These are phyloP conservation scores for Phytophthora aleatoria DNA, from an alignment of 352 stramenopile genomes.

Conservation along the genomic window DNA sequence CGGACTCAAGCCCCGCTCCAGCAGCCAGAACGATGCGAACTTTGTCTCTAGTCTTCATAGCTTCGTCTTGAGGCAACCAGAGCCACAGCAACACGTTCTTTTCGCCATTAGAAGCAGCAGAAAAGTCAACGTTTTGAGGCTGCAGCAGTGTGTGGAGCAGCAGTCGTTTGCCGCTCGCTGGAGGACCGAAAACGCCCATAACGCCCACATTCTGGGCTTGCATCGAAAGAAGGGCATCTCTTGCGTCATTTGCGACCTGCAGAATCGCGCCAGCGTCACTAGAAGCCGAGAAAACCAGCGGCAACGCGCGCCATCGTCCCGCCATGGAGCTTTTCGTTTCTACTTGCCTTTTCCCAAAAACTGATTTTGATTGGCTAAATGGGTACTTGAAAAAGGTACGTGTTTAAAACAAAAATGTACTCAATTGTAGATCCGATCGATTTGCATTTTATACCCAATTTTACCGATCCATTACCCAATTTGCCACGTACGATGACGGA, in stretches of 20 bases:
- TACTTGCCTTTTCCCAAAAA: constrained; percentile 16
- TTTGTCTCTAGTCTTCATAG: constrained; percentile 2
- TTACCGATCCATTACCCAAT: constrained; percentile 11
- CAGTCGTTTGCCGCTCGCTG: constrained; percentile 46
- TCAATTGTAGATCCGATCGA: no score
- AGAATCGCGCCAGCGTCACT: not conserved
- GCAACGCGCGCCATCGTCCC: constrained; percentile 46
- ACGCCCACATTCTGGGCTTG: constrained; percentile 36
- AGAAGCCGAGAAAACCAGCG: constrained; percentile 35
- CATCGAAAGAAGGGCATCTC: constrained; percentile 29
- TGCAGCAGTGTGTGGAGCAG: constrained; percentile 53
- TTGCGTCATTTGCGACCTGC: constrained; percentile 26
- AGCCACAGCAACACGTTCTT: constrained; percentile 54
- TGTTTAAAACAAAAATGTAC: not conserved
- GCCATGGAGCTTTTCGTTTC: constrained; percentile 11
- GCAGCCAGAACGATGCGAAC: constrained; percentile 30
- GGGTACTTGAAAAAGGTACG: constrained; percentile 6
- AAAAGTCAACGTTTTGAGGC: constrained; percentile 33
- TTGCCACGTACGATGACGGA: constrained; percentile 10
- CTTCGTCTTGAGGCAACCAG: constrained; percentile 27
- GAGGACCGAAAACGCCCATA: constrained; percentile 49
- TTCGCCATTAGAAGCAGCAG: not conserved
- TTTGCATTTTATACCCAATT: not conserved
- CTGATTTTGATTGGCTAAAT: constrained; percentile 33
- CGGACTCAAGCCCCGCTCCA: constrained; percentile 9